Percentiles rank a stretch among this genome's conserved stretches.
Conservation (phyloP, 805 yeast genomes). For the Saturnispora besseyi region DNA sequence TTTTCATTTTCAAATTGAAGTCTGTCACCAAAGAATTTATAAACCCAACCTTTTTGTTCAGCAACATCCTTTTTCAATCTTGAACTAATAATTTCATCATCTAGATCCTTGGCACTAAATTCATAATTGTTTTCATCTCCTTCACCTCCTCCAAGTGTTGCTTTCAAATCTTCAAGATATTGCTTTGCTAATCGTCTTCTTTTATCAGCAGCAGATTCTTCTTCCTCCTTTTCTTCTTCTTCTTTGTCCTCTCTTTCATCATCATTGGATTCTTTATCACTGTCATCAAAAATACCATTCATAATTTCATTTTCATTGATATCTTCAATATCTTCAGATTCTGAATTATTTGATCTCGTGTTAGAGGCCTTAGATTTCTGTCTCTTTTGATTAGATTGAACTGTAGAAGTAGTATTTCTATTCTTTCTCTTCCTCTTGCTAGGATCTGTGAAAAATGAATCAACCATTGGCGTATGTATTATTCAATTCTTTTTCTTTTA, state of each 20-base stretch:
- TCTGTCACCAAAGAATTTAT: conserved; percentile 52
- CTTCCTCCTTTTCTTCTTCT: conserved; percentile 64
- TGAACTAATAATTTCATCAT: conserved; percentile 72
- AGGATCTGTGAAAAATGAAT: conserved; percentile 57
- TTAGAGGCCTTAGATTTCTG: conserved; percentile 14
- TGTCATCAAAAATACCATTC: conserved; percentile 23
- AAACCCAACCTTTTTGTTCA: conserved; percentile 77
- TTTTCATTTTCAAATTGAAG: conserved; percentile 36
- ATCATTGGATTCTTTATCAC: conserved; percentile 20
- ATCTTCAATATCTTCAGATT: conserved; percentile 24
- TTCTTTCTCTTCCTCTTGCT: conserved; percentile 40
- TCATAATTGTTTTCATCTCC: conserved; percentile 29
- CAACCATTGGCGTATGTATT: conserved; percentile 33
- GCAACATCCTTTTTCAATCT: conserved; percentile 85
- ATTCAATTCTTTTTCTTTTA: neutral
- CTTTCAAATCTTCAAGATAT: conserved; percentile 73
- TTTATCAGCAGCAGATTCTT: conserved; percentile 85
- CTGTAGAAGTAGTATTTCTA: conserved; percentile 25
- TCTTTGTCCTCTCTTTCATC: conserved; percentile 35
- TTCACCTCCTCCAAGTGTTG: conserved; percentile 26
- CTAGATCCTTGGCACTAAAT: conserved; percentile 87
- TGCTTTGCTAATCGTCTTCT: conserved; percentile 91
- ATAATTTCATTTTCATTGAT: conserved; percentile 31
- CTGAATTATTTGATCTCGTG: conserved; percentile 35
- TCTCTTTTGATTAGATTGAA: conserved; percentile 10